Base-by-base conservation (phyloP, 2,329 filamentous ascomycete genomes). In the Mycosphaerelloides madeirae region DNA sequence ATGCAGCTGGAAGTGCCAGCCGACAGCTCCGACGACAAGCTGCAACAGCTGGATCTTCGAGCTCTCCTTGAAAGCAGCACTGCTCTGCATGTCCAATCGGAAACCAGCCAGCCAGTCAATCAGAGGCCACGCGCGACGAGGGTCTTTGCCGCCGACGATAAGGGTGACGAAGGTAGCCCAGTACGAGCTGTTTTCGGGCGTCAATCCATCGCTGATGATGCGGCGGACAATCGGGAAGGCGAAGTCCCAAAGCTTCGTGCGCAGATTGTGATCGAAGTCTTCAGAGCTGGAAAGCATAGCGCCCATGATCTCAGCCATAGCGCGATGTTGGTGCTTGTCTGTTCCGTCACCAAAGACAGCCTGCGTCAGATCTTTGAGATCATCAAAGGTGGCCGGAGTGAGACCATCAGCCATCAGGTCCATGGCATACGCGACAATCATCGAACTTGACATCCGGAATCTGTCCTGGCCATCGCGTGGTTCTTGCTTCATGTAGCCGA, bases 41-140 rank as follows among this genome's bases (percentile, higher is more conserved):
- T 96, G 88, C 14, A 98, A 74, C 22, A 98, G 73, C 54, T 93
- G 84, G 13, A 98, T 87, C 71, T 97, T 96, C 20, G 91, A 94
- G 43, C 91, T 95, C 65, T 98, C 94, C 65, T 98, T 98, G 77
- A 98, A 98, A 0, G 93, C 93, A 3, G 94, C 93, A 62, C 97
- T 96, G 0, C 91, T 96, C 5, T 80, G 75, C 84, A 97, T 91
- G 63, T 98, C 93, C 8, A 98, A 75, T 22, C 88, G 80, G 78
- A 97, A 97, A 42, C 83, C 80, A 36, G 85, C 80, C 15, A 98
- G 74, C 66, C 81, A 84, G 52, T 93, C 84, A 29, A 95, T 79
- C 51, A 98, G 77, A 53, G 95, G 91, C 73, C 85, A 89, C 3
- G 83, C 83, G 51, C 91, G 81, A 34, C 94, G 81, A 11, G 93